phyloP scores from a whole-genome alignment of 2,329 filamentous ascomycete species.

The Mycosphaerella arachidis region DNA sequence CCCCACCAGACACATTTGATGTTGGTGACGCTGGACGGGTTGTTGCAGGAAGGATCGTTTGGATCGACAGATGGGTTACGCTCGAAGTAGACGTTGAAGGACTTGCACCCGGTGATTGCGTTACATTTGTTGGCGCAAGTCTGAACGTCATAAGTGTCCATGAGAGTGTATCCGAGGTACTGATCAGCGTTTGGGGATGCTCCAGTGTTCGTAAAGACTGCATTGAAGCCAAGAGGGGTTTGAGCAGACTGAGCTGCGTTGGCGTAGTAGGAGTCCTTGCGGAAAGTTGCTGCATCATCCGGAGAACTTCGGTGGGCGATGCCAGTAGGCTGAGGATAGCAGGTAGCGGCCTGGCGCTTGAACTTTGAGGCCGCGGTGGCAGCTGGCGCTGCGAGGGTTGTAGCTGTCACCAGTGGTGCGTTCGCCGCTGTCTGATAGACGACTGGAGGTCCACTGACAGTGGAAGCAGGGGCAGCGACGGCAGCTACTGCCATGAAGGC shows the following conservation, averaged over 20 bases:
- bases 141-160: constrained; percentile 18
- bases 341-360: constrained; percentile 5
- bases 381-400: constrained; percentile 5
- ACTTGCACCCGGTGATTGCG: constrained; percentile 16
- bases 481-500: background rate
- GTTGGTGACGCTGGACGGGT: constrained; percentile 33
- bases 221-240: constrained; percentile 11
- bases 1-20: constrained; percentile 37
- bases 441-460: constrained; percentile 5
- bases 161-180: no score
- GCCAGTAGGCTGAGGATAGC: constrained; percentile 9
- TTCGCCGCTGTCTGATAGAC: constrained; percentile 10
- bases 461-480: background rate
- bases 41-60: constrained; percentile 26
- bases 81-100: constrained; percentile 29
- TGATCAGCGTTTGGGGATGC: constrained; percentile 10
- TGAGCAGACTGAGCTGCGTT: constrained; percentile 4
- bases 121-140: constrained; percentile 20
- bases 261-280: constrained; percentile 8
- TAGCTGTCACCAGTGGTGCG: constrained; percentile 9
- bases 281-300: constrained; percentile 7
- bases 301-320: constrained; percentile 3
- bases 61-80: constrained; percentile 35
- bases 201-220: constrained; percentile 11
- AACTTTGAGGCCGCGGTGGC: background rate